These are phyloP conservation scores for Trichophyton benhamiae DNA, from an alignment of 2,329 filamentous ascomycete genomes.

Conservation along the genomic window DNA sequence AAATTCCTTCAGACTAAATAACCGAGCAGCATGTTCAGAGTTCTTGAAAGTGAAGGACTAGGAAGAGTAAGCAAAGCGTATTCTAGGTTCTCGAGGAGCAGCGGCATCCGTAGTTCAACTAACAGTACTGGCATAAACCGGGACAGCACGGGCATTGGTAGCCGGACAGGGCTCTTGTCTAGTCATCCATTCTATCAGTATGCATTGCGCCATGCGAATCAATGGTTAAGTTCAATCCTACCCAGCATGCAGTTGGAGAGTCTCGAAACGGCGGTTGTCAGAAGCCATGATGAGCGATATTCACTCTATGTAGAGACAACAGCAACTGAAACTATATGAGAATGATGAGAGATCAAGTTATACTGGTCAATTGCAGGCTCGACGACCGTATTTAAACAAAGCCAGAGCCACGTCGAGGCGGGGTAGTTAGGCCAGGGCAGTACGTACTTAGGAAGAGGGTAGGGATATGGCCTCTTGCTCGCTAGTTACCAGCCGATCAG, in stretches of 20 bases:
- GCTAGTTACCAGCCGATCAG: background rate
- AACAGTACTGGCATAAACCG: constrained; percentile 87
- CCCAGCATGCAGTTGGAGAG: constrained; percentile 75
- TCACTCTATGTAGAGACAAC: background rate
- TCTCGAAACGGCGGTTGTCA: constrained; percentile 54
- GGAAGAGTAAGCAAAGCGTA: background rate
- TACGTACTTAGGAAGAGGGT: background rate
- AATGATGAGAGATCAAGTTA: background rate
- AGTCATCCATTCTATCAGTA: background rate
- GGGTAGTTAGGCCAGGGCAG: background rate
- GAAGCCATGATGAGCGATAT: background rate
- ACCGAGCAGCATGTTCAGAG: constrained; percentile 83
- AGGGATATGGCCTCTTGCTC: background rate
- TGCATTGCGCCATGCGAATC: background rate
- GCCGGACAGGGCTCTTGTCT: constrained; percentile 69
- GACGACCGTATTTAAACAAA: background rate
- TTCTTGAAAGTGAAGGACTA: constrained; percentile 90
- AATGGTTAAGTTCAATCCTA: constrained; percentile 31
- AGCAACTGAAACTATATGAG: background rate
- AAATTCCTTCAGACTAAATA: constrained; percentile 93
- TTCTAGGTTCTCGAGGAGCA: too few species aligned
- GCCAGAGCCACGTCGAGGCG: background rate
- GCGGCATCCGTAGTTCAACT: constrained; percentile 13
- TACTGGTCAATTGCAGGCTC: background rate
- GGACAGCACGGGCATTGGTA: constrained; percentile 81